These are phyloP conservation scores for Suhomyces sp. DNA, from an alignment of 805 yeast species.

Conservation along the genomic window DNA sequence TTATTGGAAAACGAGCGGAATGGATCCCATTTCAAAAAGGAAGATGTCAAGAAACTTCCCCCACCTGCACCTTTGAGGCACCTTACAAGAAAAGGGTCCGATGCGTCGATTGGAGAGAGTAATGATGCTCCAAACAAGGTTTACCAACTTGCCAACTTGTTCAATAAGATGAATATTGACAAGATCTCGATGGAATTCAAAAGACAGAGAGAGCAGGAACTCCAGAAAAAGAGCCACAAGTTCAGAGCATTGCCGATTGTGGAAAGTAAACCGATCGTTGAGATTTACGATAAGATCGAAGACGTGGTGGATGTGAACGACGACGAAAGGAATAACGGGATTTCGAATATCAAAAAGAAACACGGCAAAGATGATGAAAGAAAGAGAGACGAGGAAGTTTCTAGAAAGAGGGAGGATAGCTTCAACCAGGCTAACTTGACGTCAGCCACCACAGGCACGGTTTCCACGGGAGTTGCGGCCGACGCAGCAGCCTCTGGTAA, in stretches of 20 bases:
- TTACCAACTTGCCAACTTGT: slow-evolving; percentile 60
- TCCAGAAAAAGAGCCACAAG: slow-evolving; percentile 56
- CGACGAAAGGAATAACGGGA: slow-evolving; percentile 9
- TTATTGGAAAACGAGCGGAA: slow-evolving; percentile 13
- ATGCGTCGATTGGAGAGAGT: slow-evolving; percentile 2
- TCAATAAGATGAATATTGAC: slow-evolving; percentile 74
- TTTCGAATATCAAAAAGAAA: neutral
- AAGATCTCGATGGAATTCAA: slow-evolving; percentile 83
- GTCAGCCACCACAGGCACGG: neutral
- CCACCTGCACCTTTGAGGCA: slow-evolving; percentile 15
- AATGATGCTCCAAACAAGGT: slow-evolving; percentile 37
- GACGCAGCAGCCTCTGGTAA: slow-evolving; percentile 1
- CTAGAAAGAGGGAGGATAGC: neutral
- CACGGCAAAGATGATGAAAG: neutral
- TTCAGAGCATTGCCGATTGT: slow-evolving; percentile 69
- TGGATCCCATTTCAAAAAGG: slow-evolving; percentile 4
- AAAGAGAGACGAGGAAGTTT: slow-evolving; percentile 2
- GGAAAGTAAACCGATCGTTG: slow-evolving; percentile 82
- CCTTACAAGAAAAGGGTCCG: slow-evolving; percentile 8
- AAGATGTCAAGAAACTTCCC: slow-evolving; percentile 8
- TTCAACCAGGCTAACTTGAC: neutral
- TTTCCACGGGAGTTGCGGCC: neutral
- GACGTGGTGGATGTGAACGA: slow-evolving; percentile 70
- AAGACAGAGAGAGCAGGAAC: slow-evolving; percentile 77
- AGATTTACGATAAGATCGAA: slow-evolving; percentile 79